These are phyloP conservation scores for Nicotiana knightiana DNA, from an alignment of 257 asterid genomes.

Conservation along the genomic window DNA sequence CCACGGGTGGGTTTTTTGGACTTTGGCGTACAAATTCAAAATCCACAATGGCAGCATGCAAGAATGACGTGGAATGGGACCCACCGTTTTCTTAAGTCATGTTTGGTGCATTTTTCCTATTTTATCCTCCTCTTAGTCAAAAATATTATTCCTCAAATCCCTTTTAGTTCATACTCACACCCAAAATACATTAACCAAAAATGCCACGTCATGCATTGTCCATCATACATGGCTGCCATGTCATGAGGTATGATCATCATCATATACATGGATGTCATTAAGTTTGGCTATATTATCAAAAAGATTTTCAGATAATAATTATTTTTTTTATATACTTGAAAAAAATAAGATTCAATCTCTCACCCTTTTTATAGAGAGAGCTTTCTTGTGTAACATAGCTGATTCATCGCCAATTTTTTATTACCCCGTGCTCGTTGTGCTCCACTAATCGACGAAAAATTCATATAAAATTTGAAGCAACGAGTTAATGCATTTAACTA, in stretches of 20 bases:
- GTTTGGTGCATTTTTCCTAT: conserved; percentile 5
- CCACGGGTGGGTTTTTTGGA: conserved; percentile 1
- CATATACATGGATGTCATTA: neutral
- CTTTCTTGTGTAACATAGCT: too few species aligned
- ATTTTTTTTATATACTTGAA: too few species aligned
- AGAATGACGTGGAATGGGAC: conserved; percentile 33
- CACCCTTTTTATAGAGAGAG: too few species aligned
- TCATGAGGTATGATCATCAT: neutral
- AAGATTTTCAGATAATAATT: neutral
- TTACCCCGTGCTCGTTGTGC: too few species aligned
- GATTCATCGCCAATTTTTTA: too few species aligned
- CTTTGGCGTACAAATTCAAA: conserved; percentile 2
- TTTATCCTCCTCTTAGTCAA: neutral
- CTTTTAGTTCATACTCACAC: conserved; percentile 8
- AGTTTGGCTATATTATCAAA: neutral
- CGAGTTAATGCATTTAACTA: too few species aligned
- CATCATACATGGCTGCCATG: neutral
- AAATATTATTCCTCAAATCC: neutral
- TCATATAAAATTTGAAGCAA: too few species aligned
- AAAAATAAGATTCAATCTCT: too few species aligned
- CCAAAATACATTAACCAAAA: neutral
- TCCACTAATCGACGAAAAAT: too few species aligned
- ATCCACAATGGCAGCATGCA: conserved; percentile 20
- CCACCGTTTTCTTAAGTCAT: conserved; percentile 7
- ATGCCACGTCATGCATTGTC: neutral